These are phyloP conservation scores for Chenopodium suecicum DNA, from an alignment of 148 eudicot species.

Conservation along the genomic window DNA sequence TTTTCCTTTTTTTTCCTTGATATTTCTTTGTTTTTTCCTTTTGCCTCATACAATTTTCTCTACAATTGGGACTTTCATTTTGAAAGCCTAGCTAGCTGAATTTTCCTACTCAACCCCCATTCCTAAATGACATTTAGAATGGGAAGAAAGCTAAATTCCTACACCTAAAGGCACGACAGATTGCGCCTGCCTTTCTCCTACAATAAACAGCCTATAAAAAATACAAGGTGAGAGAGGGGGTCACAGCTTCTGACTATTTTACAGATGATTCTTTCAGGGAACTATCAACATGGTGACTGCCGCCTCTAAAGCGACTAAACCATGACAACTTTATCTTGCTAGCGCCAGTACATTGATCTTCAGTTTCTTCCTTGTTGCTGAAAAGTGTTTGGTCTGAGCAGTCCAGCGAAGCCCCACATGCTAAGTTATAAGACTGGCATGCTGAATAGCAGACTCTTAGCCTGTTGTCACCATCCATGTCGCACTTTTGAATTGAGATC, in stretches of 20 bases:
- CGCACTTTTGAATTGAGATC: constrained; percentile 96
- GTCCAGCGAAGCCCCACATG: constrained; percentile 92
- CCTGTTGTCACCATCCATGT: constrained; percentile 88
- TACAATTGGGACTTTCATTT: constrained; percentile 53
- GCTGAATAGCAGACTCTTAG: constrained; percentile 93
- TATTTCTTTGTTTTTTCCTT: neutral
- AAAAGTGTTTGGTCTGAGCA: constrained; percentile 98
- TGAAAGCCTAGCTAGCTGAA: constrained; percentile 40
- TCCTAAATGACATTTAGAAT: constrained; percentile 20
- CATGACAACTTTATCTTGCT: constrained; percentile 62
- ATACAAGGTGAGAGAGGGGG: constrained; percentile 24
- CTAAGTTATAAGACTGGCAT: constrained; percentile 83
- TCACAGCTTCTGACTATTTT: constrained; percentile 44
- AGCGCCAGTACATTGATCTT: constrained; percentile 83
- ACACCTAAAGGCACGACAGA: constrained; percentile 39
- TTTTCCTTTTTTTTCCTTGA: neutral
- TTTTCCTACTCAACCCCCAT: constrained; percentile 31
- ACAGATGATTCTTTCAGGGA: constrained; percentile 42
- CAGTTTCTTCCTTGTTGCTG: constrained; percentile 64
- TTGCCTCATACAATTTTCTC: constrained; percentile 23
- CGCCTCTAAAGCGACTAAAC: constrained; percentile 44
- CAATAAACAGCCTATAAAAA: constrained; percentile 28
- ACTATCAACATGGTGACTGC: constrained; percentile 30
- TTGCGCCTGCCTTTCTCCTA: constrained; percentile 41
- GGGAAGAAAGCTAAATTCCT: constrained; percentile 36